Percentiles rank a stretch among this genome's conserved stretches.
Evolutionary conservation across 441 rosid genomes (phyloP).

Genomic region (Adansonia madagascariensis): DNA sequence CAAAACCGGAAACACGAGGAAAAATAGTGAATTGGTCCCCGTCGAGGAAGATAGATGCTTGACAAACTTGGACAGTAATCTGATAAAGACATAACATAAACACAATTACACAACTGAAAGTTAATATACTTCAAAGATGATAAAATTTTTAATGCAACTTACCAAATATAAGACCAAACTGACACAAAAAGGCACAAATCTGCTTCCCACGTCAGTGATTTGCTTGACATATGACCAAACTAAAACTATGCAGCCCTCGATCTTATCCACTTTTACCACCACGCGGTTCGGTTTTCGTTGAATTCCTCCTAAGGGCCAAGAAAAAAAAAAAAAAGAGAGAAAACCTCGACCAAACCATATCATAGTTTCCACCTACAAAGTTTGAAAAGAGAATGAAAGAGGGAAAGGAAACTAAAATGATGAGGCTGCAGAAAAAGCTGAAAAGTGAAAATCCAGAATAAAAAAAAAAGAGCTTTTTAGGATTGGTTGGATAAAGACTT

Average conservation of each 20-base stretch:
- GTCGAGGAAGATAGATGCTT: not conserved
- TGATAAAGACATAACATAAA: too few relatives aligned
- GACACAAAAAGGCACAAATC: conserved; percentile 8
- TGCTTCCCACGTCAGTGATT: conserved; percentile 7
- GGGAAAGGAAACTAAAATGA: conserved; percentile 14
- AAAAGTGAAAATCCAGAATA: not conserved
- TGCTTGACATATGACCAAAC: conserved; percentile 5
- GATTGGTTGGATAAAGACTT: conserved; percentile 8
- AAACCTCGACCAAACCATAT: not conserved
- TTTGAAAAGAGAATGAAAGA: not conserved
- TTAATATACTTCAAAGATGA: not conserved
- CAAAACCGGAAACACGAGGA: not conserved
- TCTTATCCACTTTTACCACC: not conserved
- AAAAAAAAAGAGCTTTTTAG: not conserved
- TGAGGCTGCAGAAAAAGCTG: conserved; percentile 17
- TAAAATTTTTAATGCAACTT: conserved; percentile 14
- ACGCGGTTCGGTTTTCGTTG: not conserved
- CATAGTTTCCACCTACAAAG: conserved; percentile 11
- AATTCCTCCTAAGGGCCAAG: not conserved
- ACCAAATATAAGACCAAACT: conserved; percentile 12
- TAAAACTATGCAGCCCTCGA: not conserved
- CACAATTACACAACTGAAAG: not conserved
- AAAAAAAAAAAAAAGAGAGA: not conserved
- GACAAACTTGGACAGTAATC: not conserved
- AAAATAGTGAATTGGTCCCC: not conserved